Percentiles rank a stretch among this genome's conserved stretches.
Conservation (phyloP, 768 basidiomycete species). For the Mycena crocata region DNA sequence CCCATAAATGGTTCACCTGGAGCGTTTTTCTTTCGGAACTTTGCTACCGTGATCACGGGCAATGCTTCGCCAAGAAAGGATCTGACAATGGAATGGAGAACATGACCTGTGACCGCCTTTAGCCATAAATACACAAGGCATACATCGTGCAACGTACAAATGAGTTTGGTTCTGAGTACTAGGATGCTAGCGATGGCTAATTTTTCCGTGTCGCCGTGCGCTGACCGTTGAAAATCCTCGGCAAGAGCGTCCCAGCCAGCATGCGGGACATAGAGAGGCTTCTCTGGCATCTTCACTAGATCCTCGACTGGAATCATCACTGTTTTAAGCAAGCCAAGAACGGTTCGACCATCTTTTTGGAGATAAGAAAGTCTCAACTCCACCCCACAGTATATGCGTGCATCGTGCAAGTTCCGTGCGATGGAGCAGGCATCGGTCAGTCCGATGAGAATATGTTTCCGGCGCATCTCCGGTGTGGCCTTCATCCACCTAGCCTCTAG, state of each 20-base stretch:
- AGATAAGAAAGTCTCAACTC: conserved; percentile 23
- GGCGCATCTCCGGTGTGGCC: conserved; percentile 10
- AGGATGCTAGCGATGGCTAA: conserved; percentile 19
- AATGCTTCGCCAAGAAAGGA: conserved; percentile 15
- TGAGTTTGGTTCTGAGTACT: conserved; percentile 31
- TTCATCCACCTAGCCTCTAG: conserved; percentile 24
- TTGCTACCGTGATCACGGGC: neutral
- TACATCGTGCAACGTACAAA: conserved; percentile 17
- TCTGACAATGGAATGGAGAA: neutral
- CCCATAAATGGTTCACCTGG: neutral
- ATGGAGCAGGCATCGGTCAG: conserved; percentile 29
- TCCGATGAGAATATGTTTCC: conserved; percentile 30
- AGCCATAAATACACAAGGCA: neutral
- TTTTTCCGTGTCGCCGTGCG: conserved; percentile 23
- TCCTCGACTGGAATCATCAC: conserved; percentile 13
- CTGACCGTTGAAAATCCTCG: neutral
- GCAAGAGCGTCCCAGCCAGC: conserved; percentile 25
- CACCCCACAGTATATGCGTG: conserved; percentile 24
- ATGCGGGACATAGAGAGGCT: conserved; percentile 28
- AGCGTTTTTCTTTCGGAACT: conserved; percentile 12
- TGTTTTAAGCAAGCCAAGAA: conserved; percentile 22
- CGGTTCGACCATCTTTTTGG: neutral
- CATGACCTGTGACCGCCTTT: neutral
- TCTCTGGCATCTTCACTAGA: conserved; percentile 6
- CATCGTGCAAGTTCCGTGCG: conserved; percentile 29